Percentiles rank a stretch among this genome's conserved stretches.
phyloP scores from a whole-genome alignment of 768 basidiomycete species.

The Collybiopsis luxurians region DNA sequence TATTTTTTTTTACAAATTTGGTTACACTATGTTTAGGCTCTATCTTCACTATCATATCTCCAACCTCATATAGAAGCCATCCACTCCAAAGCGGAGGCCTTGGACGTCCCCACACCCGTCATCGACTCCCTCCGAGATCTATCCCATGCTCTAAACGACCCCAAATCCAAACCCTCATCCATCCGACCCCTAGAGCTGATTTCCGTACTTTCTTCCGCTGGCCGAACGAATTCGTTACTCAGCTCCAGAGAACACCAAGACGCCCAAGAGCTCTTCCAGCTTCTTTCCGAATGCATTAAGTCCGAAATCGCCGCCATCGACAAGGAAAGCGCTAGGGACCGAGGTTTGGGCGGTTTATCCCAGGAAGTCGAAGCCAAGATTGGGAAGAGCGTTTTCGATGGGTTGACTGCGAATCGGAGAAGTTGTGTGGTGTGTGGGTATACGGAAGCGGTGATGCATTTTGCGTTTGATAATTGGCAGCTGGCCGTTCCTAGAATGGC shows the following conservation, averaged over 20 bases:
- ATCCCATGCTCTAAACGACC: conserved; percentile 66
- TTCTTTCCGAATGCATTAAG: conserved; percentile 87
- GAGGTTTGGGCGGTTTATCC: conserved; percentile 63
- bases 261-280: conserved; percentile 96
- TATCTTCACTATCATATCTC: conserved; percentile 84
- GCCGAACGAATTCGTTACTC: conserved; percentile 62
- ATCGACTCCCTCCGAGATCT: conserved; percentile 77
- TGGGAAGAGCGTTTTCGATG: conserved; percentile 80
- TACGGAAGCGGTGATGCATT: conserved; percentile 92
- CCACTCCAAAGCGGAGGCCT: conserved; percentile 69
- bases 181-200: conserved; percentile 76
- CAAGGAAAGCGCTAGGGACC: conserved; percentile 65
- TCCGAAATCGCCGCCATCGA: conserved; percentile 77
- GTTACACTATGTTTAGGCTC: no score
- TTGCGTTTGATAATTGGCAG: conserved; percentile 84
- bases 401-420: conserved; percentile 84
- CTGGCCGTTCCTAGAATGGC: conserved; percentile 64
- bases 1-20: no score
- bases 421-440: conserved; percentile 91
- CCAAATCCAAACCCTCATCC: conserved; percentile 52
- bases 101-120: conserved; percentile 84
- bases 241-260: conserved; percentile 95
- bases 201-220: conserved; percentile 56
- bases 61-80: conserved; percentile 77
- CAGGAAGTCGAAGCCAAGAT: conserved; percentile 26